These are phyloP conservation scores for Curvularia spicifera DNA, from an alignment of 2,329 filamentous ascomycete species.

Conservation along the genomic window DNA sequence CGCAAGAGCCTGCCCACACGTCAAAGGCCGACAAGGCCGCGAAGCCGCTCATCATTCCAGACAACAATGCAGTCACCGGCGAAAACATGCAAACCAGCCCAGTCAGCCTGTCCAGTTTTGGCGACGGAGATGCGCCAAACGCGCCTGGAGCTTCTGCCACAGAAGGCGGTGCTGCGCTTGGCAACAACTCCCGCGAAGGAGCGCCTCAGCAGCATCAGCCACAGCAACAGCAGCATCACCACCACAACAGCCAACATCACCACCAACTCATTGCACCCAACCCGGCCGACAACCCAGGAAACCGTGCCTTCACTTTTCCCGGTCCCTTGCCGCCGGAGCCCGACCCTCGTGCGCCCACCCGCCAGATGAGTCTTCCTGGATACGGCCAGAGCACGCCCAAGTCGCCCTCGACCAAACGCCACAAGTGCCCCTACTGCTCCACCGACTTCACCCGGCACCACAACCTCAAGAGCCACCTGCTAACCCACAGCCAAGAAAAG, in stretches of 20 bases:
- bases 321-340: constrained; percentile 59
- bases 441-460: constrained; percentile 98
- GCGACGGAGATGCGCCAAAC: constrained; percentile 57
- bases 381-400: constrained; percentile 65
- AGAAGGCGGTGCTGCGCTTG: constrained; percentile 57
- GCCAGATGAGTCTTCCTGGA: constrained; percentile 66
- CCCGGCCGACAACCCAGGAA: constrained; percentile 48
- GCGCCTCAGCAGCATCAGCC: constrained; percentile 47
- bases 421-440: constrained; percentile 95
- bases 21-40: constrained; percentile 57
- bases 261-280: constrained; percentile 47
- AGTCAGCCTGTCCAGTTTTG: constrained; percentile 61
- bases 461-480: constrained; percentile 94
- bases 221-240: constrained; percentile 19
- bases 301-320: constrained; percentile 69
- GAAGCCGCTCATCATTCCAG: constrained; percentile 58
- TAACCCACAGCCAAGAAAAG: constrained; percentile 98
- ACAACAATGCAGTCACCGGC: constrained; percentile 47
- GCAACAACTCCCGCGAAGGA: constrained; percentile 46
- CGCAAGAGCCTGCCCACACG: constrained; percentile 53
- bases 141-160: constrained; percentile 58
- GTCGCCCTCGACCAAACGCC: constrained; percentile 82
- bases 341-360: constrained; percentile 58
- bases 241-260: constrained; percentile 28
- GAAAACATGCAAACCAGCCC: constrained; percentile 60